These are phyloP conservation scores for Podospora appendiculata DNA, from an alignment of 495 filamentous ascomycete species.

Conservation along the genomic window DNA sequence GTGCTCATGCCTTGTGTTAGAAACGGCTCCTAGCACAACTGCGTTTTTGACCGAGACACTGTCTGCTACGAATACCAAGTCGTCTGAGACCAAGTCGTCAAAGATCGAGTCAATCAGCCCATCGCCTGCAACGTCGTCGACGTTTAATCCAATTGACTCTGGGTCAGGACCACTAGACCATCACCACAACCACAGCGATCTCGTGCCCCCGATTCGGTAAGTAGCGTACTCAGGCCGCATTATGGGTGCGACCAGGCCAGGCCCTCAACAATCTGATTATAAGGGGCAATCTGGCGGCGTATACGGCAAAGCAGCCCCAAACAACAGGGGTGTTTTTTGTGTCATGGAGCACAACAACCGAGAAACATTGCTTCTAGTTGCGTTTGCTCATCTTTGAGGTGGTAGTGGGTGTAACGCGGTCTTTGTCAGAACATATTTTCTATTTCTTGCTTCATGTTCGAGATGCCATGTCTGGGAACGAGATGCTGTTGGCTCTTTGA, in stretches of 20 bases:
- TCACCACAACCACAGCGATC: slow-evolving; percentile 13
- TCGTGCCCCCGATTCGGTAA: not conserved
- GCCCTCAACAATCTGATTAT: not conserved
- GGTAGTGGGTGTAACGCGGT: no score
- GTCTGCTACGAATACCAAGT: not conserved
- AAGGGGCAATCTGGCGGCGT: not conserved
- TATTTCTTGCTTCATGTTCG: no score
- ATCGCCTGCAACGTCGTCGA: not conserved
- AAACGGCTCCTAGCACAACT: not conserved
- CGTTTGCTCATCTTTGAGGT: no score
- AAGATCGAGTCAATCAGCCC: not conserved
- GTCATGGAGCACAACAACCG: no score
- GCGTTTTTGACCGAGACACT: not conserved
- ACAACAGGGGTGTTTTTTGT: no score
- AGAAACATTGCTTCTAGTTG: no score
- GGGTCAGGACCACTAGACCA: slow-evolving; percentile 18
- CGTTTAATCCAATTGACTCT: slow-evolving; percentile 12
- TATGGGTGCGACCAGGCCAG: no score
- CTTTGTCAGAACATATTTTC: no score
- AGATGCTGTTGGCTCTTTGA: no score
- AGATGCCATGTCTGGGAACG: no score
- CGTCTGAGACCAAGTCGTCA: not conserved
- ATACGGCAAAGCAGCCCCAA: not conserved
- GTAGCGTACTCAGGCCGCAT: no score
- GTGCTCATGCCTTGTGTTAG: not conserved